Evolutionary conservation across 2,329 filamentous ascomycete species (phyloP), one percentile per base, ranked within the genome.

Genomic region (Microcyclospora pomicola): DNA sequence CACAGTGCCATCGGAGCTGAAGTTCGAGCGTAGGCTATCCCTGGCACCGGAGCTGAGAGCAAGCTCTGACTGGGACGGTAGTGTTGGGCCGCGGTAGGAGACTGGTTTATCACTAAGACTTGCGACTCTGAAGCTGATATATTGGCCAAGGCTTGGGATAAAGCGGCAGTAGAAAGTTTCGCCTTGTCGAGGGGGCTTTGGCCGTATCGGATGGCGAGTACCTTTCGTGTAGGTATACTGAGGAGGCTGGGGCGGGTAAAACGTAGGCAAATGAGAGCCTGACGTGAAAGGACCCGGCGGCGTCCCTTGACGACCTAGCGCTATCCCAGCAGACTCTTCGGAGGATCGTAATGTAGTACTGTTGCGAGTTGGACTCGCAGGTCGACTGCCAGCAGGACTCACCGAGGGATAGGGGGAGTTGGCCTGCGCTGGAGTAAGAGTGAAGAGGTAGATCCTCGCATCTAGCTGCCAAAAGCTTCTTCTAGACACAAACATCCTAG

Each of bases 401-500:
- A 64, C 53, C 9, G 60, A 58, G 1, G 67, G 66, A 34, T 66
- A 69, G 0, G 65, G 64, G 2, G 69, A 68, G 32, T 59, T 54
- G 9, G 42, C 41, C 16, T 49, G 44, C 30, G 66, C 65, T 0
- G 82, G 83, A 34, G 80, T 75, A 19, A 88, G 68, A 0, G 82
- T 85, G 63, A 93, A 94, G 34, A 96, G 74, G 55, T 94, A 96
- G 36, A 93, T 71, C 5, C 84, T 74, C 1, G 82, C 75, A 31
- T 92, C 85, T 2, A 91, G 71, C 63, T 96, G 91, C 91, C 91
- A 98, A 61, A 95, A 98, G 51, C 77, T 77, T 43, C 74, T 71
- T 31, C 77, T 73, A 40, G 79, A 82, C 31, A 87, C 80, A 56
- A 91, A 95, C 80, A 93, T 87, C 36, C 73, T 66, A 19, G 69